phyloP scores from a whole-genome alignment of 768 basidiomycete genomes.

The Hydnomerulius pinastri region DNA sequence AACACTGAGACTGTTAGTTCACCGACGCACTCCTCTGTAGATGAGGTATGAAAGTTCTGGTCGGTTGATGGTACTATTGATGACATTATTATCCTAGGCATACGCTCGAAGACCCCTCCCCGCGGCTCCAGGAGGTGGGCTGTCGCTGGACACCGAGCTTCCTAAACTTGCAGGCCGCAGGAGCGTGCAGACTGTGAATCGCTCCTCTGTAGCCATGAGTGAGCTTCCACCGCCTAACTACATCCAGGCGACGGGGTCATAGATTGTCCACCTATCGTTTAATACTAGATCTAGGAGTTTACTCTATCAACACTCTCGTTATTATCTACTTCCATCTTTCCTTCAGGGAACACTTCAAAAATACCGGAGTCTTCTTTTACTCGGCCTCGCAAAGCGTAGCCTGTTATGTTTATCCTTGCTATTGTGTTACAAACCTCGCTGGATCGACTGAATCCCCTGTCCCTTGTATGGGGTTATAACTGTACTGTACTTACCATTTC shows the following conservation, averaged over 20 bases:
- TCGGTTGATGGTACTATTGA: not conserved
- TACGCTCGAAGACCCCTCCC: slow-evolving; percentile 23
- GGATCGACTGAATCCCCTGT: too few species aligned
- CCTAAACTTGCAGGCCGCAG: slow-evolving; percentile 11
- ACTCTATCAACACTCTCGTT: too few species aligned
- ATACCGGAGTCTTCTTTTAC: not conserved
- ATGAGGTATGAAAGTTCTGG: slow-evolving; percentile 18
- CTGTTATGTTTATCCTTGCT: too few species aligned
- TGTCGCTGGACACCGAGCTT: slow-evolving; percentile 14
- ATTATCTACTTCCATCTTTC: too few species aligned
- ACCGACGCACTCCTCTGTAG: not conserved
- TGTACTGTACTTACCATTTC: too few species aligned
- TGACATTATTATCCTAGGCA: slow-evolving; percentile 5
- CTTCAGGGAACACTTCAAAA: too few species aligned
- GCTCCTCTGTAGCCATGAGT: slow-evolving; percentile 13
- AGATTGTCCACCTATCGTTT: not conserved
- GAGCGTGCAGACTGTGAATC: slow-evolving; percentile 3
- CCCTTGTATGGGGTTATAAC: too few species aligned
- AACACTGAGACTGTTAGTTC: not conserved
- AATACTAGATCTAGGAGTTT: too few species aligned
- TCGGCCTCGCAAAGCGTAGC: not conserved
- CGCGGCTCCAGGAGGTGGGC: slow-evolving; percentile 18
- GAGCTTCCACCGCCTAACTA: slow-evolving; percentile 30
- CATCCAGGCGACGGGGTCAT: slow-evolving; percentile 14
- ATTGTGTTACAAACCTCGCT: too few species aligned